phyloP scores from a whole-genome alignment of 2,329 filamentous ascomycete species.

The Diplodia mutila region DNA sequence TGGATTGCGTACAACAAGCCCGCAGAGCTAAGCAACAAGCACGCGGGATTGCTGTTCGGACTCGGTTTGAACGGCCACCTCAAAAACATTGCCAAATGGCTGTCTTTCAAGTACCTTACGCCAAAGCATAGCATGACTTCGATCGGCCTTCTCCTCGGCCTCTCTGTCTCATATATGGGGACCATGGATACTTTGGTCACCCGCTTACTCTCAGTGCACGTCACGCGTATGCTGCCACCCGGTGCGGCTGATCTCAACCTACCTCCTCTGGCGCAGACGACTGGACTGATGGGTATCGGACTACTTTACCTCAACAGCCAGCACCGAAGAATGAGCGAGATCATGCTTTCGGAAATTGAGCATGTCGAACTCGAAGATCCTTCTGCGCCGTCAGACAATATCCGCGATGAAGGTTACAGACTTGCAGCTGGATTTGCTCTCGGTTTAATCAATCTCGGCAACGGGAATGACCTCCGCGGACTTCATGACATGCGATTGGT shows the following conservation, averaged over 20 bases:
- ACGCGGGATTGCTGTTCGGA: conserved; percentile 89
- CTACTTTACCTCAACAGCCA: conserved; percentile 93
- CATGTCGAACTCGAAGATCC: conserved; percentile 80
- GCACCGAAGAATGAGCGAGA: conserved; percentile 97
- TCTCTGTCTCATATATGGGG: conserved; percentile 91
- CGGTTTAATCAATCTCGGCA: conserved; percentile 91
- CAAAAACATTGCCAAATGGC: conserved; percentile 94
- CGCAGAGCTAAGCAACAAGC: conserved; percentile 88
- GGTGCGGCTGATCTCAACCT: conserved; percentile 94
- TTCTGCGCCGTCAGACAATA: conserved; percentile 68
- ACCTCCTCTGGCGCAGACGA: conserved; percentile 90
- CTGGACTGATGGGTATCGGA: conserved; percentile 95
- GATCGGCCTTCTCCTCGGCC: conserved; percentile 86
- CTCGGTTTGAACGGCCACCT: conserved; percentile 93
- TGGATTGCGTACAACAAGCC: conserved; percentile 99
- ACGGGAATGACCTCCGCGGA: conserved; percentile 83
- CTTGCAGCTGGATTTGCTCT: conserved; percentile 91
- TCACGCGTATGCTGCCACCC: conserved; percentile 88
- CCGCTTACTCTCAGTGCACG: conserved; percentile 89
- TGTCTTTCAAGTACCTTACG: conserved; percentile 98
- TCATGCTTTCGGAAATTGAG: conserved; percentile 97
- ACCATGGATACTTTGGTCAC: conserved; percentile 98
- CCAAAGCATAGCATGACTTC: conserved; percentile 99
- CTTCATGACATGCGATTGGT: conserved; percentile 93
- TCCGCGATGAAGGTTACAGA: conserved; percentile 94